Evolutionary conservation across 495 filamentous ascomycete genomes (phyloP).

Genomic region (Cairneyella variabilis): DNA sequence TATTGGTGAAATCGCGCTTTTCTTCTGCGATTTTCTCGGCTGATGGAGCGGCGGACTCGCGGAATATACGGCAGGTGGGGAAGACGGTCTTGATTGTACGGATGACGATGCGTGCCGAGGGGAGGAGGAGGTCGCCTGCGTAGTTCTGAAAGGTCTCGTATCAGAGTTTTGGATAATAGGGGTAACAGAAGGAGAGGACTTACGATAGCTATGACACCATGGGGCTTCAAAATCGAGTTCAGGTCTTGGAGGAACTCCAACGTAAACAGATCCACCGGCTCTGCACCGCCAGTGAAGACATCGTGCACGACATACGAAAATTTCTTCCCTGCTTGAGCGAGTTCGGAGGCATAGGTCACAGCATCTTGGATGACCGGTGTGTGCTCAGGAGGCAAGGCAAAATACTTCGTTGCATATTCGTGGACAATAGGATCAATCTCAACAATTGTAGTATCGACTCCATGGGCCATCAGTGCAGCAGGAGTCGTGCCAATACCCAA

Average conservation of each 20-base stretch:
- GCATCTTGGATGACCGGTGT: constrained; percentile 80
- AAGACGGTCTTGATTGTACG: constrained; percentile 69
- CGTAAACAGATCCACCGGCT: constrained; percentile 85
- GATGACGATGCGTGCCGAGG: constrained; percentile 65
- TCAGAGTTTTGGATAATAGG: background rate
- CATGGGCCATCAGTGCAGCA: constrained; percentile 78
- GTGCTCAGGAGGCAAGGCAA: constrained; percentile 73
- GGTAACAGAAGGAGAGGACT: constrained; percentile 27
- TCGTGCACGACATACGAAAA: constrained; percentile 96
- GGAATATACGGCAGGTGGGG: constrained; percentile 77
- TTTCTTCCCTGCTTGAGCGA: constrained; percentile 37
- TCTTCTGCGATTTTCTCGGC: constrained; percentile 35
- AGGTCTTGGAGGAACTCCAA: constrained; percentile 72
- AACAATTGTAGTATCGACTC: constrained; percentile 86
- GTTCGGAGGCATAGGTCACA: constrained; percentile 62
- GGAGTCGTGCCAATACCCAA: constrained; percentile 91
- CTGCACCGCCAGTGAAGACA: constrained; percentile 96
- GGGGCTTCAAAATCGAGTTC: constrained; percentile 60
- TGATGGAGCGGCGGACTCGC: constrained; percentile 59
- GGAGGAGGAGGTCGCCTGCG: constrained; percentile 81
- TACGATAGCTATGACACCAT: constrained; percentile 89
- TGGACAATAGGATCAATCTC: constrained; percentile 92
- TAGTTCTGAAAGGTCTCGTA: constrained; percentile 67
- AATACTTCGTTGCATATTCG: constrained; percentile 76
- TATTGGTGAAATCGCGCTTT: constrained; percentile 77